Percentiles rank a stretch among this genome's conserved stretches.
Evolutionary conservation across 148 eudicot species (phyloP).

Genomic region (Spergularia marina): DNA sequence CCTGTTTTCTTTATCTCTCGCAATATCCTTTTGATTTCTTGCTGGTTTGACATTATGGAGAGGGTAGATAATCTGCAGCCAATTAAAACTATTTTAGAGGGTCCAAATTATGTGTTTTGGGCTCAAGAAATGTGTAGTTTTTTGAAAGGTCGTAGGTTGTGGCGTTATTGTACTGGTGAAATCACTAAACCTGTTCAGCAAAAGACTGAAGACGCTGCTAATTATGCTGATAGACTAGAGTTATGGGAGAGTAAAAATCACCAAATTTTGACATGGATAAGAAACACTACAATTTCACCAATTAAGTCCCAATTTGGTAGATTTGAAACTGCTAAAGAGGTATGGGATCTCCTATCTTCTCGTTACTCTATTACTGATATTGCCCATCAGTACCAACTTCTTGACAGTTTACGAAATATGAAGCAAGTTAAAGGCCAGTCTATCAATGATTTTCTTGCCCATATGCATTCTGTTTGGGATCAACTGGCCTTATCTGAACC

Average conservation of each 20-base stretch:
- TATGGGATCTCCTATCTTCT: not conserved
- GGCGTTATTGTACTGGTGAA: not conserved
- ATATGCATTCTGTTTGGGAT: not conserved
- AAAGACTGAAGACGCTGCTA: not conserved
- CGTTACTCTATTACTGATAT: constrained; percentile 12
- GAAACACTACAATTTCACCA: not conserved
- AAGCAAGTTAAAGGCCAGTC: constrained; percentile 2
- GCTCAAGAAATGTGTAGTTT: constrained; percentile 10
- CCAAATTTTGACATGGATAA: constrained; percentile 3
- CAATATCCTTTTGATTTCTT: not conserved
- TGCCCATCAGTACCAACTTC: constrained; percentile 14
- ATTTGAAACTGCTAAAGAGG: constrained; percentile 9
- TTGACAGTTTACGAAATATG: not conserved
- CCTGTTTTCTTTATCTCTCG: no score
- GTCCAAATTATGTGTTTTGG: constrained; percentile 7
- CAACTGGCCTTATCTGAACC: not conserved
- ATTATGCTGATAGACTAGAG: constrained; percentile 8
- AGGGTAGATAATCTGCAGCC: constrained; percentile 2
- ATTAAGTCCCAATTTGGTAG: constrained; percentile 12
- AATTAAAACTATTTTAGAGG: constrained; percentile 6
- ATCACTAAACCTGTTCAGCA: not conserved
- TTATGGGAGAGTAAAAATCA: constrained; percentile 14
- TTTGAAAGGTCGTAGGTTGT: constrained; percentile 8
- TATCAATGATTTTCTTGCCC: constrained; percentile 10
- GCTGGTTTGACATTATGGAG: not conserved